Evolutionary conservation across 2,329 filamentous ascomycete species (phyloP), one percentile per base, ranked within the genome.

Genomic region (Nigrograna mackinnonii): DNA sequence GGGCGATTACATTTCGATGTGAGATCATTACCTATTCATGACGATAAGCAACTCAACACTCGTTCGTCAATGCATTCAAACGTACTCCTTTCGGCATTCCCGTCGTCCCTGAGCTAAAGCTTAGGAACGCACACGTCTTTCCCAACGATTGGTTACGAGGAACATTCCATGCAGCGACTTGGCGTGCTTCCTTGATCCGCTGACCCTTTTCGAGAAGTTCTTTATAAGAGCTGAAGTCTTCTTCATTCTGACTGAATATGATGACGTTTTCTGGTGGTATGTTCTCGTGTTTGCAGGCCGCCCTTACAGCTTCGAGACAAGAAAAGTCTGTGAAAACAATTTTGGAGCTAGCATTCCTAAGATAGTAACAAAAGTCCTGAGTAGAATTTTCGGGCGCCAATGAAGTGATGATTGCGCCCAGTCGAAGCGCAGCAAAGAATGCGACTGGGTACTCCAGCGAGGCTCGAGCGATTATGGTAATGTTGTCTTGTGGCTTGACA

Each of bases 361-460:
- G 66, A 1, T 82, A 82, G 60, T 85, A 85, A 1, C 75, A 78
- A 79, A 87, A 85, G 52, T 87, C 84, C 36, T 87, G 84, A 13
- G 80, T 72, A 42, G 80, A 85, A 62, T 86, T 87, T 0, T 82
- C 83, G 0, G 84, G 83, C 13, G 75, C 80, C 0, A 82, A 83
- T 1, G 83, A 83, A 3, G 76, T 81, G 1, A 85, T 78, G 21
- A 80, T 74, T 7, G 78, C 83, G 50, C 74, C 78, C 4, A 71
- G 72, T 12, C 78, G 73, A 6, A 82, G 68, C 2, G 77, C 75
- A 0, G 78, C 77, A 42, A 81, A 75, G 72, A 85, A 79, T 12
- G 79, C 80, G 4, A 85, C 77, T 0, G 83, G 83, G 54, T 85
- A 86, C 82, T n/a, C n/a, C n/a, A n/a, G n/a, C n/a, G n/a, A n/a